Percentiles rank a stretch among this genome's conserved stretches.
Conservation (phyloP, 495 filamentous ascomycete species). For the Penicillium ucsense region DNA sequence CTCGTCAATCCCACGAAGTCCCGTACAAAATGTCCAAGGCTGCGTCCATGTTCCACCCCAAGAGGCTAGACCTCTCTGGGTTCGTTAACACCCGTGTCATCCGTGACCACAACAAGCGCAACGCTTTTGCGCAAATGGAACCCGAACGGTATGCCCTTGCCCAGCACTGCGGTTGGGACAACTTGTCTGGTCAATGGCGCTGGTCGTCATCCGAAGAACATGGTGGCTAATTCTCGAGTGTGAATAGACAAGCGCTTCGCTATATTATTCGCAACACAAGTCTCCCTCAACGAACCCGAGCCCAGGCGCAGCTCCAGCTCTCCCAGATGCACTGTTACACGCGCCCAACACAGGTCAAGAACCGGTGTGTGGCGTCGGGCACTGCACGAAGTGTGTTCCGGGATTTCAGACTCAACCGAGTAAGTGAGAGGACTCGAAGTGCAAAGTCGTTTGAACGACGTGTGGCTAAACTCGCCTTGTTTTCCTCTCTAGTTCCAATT, state of each 20-base stretch:
- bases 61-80: constrained; percentile 77
- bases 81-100: constrained; percentile 76
- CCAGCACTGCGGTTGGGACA: too few relatives aligned
- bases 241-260: constrained; percentile 79
- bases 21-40: constrained; percentile 16
- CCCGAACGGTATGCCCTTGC: constrained; percentile 59
- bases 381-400: constrained; percentile 76
- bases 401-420: constrained; percentile 83
- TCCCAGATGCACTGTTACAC: constrained; percentile 94
- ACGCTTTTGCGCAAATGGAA: constrained; percentile 78
- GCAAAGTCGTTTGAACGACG: constrained; percentile 13
- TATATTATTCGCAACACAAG: constrained; percentile 90
- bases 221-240: neutral
- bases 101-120: constrained; percentile 90
- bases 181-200: too few relatives aligned
- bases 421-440: constrained; percentile 37
- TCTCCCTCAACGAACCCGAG: constrained; percentile 68
- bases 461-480: neutral
- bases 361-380: constrained; percentile 82
- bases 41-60: constrained; percentile 65
- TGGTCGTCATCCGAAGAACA: neutral
- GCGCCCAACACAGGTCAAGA: constrained; percentile 82
- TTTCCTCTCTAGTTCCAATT: constrained; percentile 65
- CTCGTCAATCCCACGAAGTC: neutral
- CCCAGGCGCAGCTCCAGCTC: constrained; percentile 84